Percentiles rank a stretch among this genome's conserved stretches.
Conservation (phyloP, 805 yeast genomes). For the Pichia nakasei region DNA sequence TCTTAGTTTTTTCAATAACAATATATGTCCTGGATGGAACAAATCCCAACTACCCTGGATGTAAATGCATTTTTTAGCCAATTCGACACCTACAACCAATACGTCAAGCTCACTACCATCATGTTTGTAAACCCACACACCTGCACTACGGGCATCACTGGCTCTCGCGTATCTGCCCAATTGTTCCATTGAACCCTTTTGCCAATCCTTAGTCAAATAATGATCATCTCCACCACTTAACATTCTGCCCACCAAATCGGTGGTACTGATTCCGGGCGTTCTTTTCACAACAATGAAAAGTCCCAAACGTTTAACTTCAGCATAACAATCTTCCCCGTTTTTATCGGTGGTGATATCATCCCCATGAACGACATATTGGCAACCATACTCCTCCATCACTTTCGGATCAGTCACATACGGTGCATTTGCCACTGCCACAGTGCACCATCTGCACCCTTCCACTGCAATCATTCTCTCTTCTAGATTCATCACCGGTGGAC, state of each 20-base stretch:
- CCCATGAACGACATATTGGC: conserved; percentile 94
- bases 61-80: conserved; percentile 28
- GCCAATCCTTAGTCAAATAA: conserved; percentile 26
- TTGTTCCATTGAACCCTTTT: conserved; percentile 21
- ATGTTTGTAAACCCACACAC: conserved; percentile 47
- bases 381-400: conserved; percentile 64
- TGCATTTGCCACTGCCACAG: conserved; percentile 60
- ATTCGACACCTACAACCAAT: conserved; percentile 22
- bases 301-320: conserved; percentile 73
- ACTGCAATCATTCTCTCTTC: conserved; percentile 80
- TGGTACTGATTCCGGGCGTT: conserved; percentile 89
- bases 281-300: conserved; percentile 85
- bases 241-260: conserved; percentile 89
- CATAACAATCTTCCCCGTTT: conserved; percentile 88
- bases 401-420: conserved; percentile 90
- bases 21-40: conserved; percentile 89
- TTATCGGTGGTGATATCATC: conserved; percentile 98
- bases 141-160: conserved; percentile 46
- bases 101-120: conserved; percentile 10
- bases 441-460: conserved; percentile 84
- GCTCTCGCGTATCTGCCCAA: conserved; percentile 54
- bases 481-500: conserved; percentile 86
- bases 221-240: conserved; percentile 57
- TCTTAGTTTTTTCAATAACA: conserved; percentile 47
- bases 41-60: conserved; percentile 85